These are phyloP conservation scores for Rhododendron vialii DNA, from an alignment of 148 eudicot genomes.

Conservation along the genomic window DNA sequence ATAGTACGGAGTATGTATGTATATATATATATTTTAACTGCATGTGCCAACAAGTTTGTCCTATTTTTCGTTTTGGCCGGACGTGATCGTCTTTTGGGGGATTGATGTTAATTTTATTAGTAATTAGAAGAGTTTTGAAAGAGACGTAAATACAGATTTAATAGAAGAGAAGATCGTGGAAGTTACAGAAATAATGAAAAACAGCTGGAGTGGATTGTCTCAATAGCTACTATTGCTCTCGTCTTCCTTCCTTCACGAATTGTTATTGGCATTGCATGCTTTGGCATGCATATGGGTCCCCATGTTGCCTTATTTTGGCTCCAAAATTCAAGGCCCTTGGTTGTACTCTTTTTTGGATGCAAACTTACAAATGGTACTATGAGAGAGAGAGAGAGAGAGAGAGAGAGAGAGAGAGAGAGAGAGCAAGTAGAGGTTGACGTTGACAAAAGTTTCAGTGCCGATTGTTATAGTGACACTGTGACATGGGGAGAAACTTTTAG, in stretches of 20 bases:
- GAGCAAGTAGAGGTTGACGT: too few species aligned
- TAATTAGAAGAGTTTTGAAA: neutral
- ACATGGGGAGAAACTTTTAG: too few species aligned
- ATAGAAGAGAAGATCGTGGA: neutral
- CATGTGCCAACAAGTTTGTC: neutral
- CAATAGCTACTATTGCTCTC: neutral
- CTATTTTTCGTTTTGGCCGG: neutral
- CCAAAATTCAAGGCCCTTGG: neutral
- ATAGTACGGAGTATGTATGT: too few species aligned
- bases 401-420: too few species aligned
- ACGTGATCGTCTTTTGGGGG: neutral
- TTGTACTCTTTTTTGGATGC: neutral
- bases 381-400: neutral
- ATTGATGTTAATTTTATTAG: neutral
- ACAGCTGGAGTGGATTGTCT: neutral
- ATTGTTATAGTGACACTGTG: neutral
- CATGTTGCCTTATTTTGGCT: neutral
- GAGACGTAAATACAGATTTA: neutral
- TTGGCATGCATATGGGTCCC: neutral
- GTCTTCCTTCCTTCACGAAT: neutral
- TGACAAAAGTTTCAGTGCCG: neutral
- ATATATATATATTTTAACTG: too few species aligned
- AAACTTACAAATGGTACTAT: neutral
- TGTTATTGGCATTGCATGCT: neutral
- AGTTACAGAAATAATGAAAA: neutral